Percentiles rank a stretch among this genome's conserved stretches.
Evolutionary conservation across 257 asterid species (phyloP).

Genomic region (Marsdenia floribunda): DNA sequence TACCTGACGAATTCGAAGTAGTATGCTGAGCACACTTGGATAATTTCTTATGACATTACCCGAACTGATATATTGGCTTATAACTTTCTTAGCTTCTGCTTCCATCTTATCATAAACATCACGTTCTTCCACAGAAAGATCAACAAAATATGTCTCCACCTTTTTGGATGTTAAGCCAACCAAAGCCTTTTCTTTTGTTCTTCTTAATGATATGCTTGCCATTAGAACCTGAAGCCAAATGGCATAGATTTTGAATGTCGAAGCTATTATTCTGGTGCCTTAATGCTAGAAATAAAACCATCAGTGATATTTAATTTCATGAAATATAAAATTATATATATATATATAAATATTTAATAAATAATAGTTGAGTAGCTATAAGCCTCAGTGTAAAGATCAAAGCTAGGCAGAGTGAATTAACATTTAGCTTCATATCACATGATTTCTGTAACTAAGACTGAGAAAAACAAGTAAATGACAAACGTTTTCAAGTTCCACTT

Average conservation of each 20-base stretch:
- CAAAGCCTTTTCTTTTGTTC: slow-evolving; percentile 66
- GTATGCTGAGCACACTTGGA: slow-evolving; percentile 60
- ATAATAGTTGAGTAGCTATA: background rate
- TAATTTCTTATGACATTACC: slow-evolving; percentile 37
- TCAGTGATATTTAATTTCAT: background rate
- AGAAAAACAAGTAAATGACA: background rate
- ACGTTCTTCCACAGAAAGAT: slow-evolving; percentile 67
- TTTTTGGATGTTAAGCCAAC: slow-evolving; percentile 61
- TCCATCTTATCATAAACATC: slow-evolving; percentile 76
- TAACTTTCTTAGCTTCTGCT: slow-evolving; percentile 51
- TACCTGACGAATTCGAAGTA: slow-evolving; percentile 73
- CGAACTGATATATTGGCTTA: slow-evolving; percentile 34
- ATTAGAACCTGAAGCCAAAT: slow-evolving; percentile 51
- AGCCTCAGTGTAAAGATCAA: background rate
- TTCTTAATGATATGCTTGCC: slow-evolving; percentile 74
- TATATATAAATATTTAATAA: background rate
- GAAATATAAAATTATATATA: background rate
- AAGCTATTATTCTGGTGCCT: background rate
- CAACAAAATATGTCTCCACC: slow-evolving; percentile 51
- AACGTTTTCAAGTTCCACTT: background rate
- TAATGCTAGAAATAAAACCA: background rate
- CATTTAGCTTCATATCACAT: background rate
- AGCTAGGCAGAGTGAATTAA: background rate
- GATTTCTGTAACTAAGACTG: background rate
- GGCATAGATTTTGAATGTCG: background rate